Evolutionary conservation across 2,329 filamentous ascomycete genomes (phyloP).

Genomic region (Lecanicillium sp.): DNA sequence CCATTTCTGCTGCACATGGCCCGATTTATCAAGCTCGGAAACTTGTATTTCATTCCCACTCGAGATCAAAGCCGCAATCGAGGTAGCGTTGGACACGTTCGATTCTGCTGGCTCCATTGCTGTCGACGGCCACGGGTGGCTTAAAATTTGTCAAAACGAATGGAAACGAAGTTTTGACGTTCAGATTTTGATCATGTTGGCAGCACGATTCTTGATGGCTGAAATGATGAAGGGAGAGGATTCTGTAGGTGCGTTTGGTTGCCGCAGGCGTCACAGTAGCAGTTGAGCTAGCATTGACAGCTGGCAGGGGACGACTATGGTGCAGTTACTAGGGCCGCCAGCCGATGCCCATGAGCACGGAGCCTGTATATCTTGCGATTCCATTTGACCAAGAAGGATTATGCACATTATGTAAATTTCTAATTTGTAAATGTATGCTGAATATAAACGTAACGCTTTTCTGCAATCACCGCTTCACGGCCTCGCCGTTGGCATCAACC

Average conservation of each 20-base stretch:
- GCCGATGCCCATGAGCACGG: too few species aligned
- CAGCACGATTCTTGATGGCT: too few species aligned
- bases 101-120: background rate
- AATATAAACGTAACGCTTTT: background rate
- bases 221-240: too few species aligned
- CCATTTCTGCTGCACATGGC: constrained; percentile 30
- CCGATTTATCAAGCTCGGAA: constrained; percentile 33
- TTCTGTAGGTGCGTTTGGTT: too few species aligned
- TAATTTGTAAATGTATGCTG: constrained; percentile 1
- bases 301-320: too few species aligned
- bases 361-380: too few species aligned
- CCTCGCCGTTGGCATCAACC: constrained; percentile 59
- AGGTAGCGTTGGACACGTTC: background rate
- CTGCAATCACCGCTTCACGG: constrained; percentile 27
- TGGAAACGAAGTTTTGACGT: too few species aligned
- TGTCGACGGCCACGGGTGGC: background rate
- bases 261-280: too few species aligned
- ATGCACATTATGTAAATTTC: constrained; percentile 6
- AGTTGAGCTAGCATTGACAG: too few species aligned
- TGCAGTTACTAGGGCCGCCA: too few species aligned
- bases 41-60: constrained; percentile 20
- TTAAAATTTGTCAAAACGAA: background rate
- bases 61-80: constrained; percentile 16
- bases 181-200: too few species aligned
- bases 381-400: background rate